Percentiles rank a stretch among this genome's conserved stretches.
Conservation (phyloP, 1,284 basidiomycete species). For the Agaricales sp. region DNA sequence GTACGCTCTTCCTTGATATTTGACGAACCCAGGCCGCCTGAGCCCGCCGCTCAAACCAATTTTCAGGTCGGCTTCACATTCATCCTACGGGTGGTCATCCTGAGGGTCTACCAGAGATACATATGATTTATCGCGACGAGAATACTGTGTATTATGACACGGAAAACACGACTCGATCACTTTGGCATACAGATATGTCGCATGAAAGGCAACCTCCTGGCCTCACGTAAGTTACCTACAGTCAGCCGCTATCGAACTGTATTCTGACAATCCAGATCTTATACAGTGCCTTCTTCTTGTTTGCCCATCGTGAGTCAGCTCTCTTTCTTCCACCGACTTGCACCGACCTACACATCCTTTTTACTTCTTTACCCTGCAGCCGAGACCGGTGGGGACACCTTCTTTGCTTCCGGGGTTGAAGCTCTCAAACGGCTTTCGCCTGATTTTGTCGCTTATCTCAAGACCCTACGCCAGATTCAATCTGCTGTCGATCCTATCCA, state of each 20-base stretch:
- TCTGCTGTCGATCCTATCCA: constrained; percentile 54
- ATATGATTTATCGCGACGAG: constrained; percentile 36
- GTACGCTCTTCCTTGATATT: neutral
- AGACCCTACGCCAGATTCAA: constrained; percentile 54
- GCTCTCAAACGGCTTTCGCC: constrained; percentile 63
- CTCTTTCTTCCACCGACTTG: constrained; percentile 45
- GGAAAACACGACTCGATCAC: constrained; percentile 11
- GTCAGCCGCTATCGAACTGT: neutral
- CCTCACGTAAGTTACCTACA: constrained; percentile 23
- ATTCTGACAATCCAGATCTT: neutral
- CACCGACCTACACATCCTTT: constrained; percentile 3
- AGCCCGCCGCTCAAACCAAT: neutral
- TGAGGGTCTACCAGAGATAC: constrained; percentile 39
- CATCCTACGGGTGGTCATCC: constrained; percentile 45
- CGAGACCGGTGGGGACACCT: constrained; percentile 41
- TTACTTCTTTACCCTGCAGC: constrained; percentile 11
- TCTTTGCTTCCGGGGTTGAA: constrained; percentile 49
- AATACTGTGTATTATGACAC: neutral
- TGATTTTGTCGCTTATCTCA: constrained; percentile 54
- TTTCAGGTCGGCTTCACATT: neutral
- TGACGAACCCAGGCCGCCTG: neutral
- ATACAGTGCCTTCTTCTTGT: neutral
- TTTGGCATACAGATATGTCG: constrained; percentile 12
- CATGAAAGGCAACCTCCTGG: constrained; percentile 57
- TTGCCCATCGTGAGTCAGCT: constrained; percentile 13